These are phyloP conservation scores for Ustilago sp. DNA, from an alignment of 1,284 basidiomycete species.

Conservation along the genomic window DNA sequence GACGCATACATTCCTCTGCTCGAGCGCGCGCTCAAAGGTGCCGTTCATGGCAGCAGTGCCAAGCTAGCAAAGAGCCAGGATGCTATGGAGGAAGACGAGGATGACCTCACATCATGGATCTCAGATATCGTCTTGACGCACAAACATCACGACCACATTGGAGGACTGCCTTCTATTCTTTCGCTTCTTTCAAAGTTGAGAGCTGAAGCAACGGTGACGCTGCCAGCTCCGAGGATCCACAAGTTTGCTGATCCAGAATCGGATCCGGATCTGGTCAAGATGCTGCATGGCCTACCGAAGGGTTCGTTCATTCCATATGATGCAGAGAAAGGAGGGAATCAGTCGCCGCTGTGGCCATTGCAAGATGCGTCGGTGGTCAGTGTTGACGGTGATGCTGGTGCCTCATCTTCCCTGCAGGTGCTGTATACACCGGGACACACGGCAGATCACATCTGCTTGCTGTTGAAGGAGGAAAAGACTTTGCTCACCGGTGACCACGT, in stretches of 20 bases:
- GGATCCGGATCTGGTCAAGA: conserved; percentile 82
- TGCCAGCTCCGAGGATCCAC: conserved; percentile 71
- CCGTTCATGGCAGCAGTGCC: conserved; percentile 19
- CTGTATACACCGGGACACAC: conserved; percentile 93
- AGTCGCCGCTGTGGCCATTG: conserved; percentile 34
- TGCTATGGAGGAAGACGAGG: conserved; percentile 32
- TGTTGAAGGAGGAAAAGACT: conserved; percentile 74
- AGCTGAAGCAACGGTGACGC: conserved; percentile 32
- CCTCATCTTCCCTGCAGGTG: conserved; percentile 71
- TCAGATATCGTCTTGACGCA: conserved; percentile 86
- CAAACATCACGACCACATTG: conserved; percentile 87
- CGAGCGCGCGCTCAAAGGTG: conserved; percentile 73
- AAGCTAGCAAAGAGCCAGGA: conserved; percentile 7
- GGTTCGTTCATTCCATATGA: conserved; percentile 80
- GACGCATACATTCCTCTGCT: conserved; percentile 79
- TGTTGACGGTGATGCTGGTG: conserved; percentile 11
- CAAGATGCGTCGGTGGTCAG: conserved; percentile 42
- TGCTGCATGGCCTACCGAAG: conserved; percentile 80
- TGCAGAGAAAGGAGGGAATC: conserved; percentile 4
- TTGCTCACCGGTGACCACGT: conserved; percentile 87
- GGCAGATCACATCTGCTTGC: conserved; percentile 79
- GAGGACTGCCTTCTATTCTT: conserved; percentile 81
- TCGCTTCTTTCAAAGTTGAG: conserved; percentile 74
- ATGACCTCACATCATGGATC: conserved; percentile 53
- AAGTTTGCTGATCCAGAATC: conserved; percentile 69